Conservation (phyloP, 2,329 filamentous ascomycete genomes). For the Lecanicillium sp. region DNA sequence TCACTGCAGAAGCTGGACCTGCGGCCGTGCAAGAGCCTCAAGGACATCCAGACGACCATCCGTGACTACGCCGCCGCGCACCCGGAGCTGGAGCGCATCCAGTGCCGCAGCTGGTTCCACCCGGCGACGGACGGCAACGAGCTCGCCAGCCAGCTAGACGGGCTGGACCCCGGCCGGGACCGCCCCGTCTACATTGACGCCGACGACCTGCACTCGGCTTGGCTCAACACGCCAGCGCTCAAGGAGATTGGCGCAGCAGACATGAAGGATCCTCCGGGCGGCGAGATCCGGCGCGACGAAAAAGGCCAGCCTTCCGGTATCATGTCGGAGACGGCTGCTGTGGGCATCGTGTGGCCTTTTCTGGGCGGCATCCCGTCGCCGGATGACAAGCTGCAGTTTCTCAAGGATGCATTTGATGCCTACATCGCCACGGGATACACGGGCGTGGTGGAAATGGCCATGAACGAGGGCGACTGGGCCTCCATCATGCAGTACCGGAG, state of each 20-base stretch:
- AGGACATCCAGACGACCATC: conserved; percentile 38
- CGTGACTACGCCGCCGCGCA: conserved; percentile 33
- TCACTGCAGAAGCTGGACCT: conserved; percentile 41
- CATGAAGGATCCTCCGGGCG: conserved; percentile 36
- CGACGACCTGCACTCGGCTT: conserved; percentile 44
- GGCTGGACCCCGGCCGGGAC: conserved; percentile 30
- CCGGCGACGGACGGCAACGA: conserved; percentile 30
- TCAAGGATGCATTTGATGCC: conserved; percentile 38
- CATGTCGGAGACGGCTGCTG: conserved; percentile 38
- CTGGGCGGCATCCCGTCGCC: conserved; percentile 34
- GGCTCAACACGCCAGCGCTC: conserved; percentile 44
- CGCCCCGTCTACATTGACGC: conserved; percentile 46
- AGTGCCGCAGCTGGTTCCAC: conserved; percentile 46
- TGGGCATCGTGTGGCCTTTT: conserved; percentile 43
- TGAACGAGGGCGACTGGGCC: conserved; percentile 44
- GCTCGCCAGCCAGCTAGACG: conserved; percentile 35
- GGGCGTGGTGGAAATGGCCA: conserved; percentile 48
- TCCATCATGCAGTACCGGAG: conserved; percentile 30
- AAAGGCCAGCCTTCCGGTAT: conserved; percentile 39
- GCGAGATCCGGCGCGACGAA: conserved; percentile 37
- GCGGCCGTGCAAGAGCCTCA: conserved; percentile 34
- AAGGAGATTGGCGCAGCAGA: conserved; percentile 37
- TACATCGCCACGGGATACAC: conserved; percentile 43
- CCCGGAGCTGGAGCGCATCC: conserved; percentile 36
- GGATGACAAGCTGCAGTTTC: conserved; percentile 34